A percentile compares a stretch with the other conserved stretches of the same genome.
phyloP scores from a whole-genome alignment of 495 filamentous ascomycete species.

The Xylaria palmicola region DNA sequence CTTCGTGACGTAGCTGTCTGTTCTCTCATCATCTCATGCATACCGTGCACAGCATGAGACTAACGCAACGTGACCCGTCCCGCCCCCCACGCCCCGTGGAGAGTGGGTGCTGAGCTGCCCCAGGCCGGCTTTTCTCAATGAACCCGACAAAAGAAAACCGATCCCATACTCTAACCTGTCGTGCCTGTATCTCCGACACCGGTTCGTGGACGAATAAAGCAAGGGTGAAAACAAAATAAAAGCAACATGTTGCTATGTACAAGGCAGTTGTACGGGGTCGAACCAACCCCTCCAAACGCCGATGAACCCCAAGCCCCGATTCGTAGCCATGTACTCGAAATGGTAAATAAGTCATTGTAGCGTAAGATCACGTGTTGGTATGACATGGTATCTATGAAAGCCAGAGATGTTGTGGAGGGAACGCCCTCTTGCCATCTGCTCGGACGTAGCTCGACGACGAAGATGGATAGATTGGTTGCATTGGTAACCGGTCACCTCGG shows the following conservation, averaged over 20 bases:
- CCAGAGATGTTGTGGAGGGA: conserved; percentile 17
- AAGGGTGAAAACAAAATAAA: not conserved
- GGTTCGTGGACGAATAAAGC: not conserved
- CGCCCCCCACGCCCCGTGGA: not conserved
- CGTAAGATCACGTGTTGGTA: not conserved
- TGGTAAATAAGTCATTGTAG: not conserved
- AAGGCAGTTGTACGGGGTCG: not conserved
- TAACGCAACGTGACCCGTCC: not conserved
- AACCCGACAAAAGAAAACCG: not conserved
- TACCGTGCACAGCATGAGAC: not conserved
- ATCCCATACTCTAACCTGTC: not conserved
- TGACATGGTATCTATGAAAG: not conserved
- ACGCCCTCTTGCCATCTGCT: conserved; percentile 25
- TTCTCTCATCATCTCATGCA: conserved; percentile 3
- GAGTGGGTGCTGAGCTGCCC: not conserved
- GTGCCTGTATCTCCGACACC: not conserved
- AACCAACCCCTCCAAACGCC: conserved; percentile 1
- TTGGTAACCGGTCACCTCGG: conserved; percentile 25
- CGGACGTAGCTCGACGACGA: conserved; percentile 22
- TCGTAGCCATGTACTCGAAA: not conserved
- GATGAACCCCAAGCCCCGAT: not conserved
- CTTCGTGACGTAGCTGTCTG: not conserved
- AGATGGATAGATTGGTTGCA: conserved; percentile 17
- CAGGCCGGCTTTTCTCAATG: not conserved
- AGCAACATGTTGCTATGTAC: not conserved